Evolutionary conservation across 257 asterid species (phyloP).

Genomic region (Solanum corneliomulleri): DNA sequence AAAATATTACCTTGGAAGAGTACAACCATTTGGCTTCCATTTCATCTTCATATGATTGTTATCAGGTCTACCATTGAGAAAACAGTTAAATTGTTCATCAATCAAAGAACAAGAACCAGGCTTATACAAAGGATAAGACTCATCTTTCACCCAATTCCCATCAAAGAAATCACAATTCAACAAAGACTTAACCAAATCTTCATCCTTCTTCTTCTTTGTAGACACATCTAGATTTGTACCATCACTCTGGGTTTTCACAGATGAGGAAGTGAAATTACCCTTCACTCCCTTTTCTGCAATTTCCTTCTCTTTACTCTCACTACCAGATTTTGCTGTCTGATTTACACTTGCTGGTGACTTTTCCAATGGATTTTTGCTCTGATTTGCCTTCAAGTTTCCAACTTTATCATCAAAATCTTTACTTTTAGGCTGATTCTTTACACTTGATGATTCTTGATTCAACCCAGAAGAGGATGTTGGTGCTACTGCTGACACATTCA

Average conservation of each 20-base stretch:
- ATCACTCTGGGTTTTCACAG: neutral
- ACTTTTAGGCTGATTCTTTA: neutral
- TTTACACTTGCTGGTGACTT: neutral
- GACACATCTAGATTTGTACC: neutral
- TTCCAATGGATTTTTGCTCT: neutral
- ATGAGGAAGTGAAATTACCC: neutral
- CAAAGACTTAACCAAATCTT: slow-evolving; percentile 4
- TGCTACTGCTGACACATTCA: slow-evolving; percentile 2
- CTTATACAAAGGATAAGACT: slow-evolving; percentile 31
- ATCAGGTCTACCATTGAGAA: slow-evolving; percentile 44
- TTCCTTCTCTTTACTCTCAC: neutral
- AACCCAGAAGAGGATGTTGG: neutral
- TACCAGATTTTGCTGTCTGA: neutral
- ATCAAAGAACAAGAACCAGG: slow-evolving; percentile 46
- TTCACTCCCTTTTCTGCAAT: neutral
- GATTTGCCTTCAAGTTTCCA: slow-evolving; percentile 1
- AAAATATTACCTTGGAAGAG: slow-evolving; percentile 34
- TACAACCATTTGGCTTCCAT: slow-evolving; percentile 47
- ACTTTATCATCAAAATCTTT: neutral
- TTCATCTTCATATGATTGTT: slow-evolving; percentile 20
- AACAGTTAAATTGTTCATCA: slow-evolving; percentile 47
- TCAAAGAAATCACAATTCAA: slow-evolving; percentile 31
- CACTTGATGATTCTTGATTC: neutral
- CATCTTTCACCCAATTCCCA: slow-evolving; percentile 62
- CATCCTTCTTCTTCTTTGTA: neutral